A percentile compares a stretch with the other conserved stretches of the same genome.
phyloP scores from a whole-genome alignment of 2,329 filamentous ascomycete genomes.

The Berkeleyomyces rouxiae region DNA sequence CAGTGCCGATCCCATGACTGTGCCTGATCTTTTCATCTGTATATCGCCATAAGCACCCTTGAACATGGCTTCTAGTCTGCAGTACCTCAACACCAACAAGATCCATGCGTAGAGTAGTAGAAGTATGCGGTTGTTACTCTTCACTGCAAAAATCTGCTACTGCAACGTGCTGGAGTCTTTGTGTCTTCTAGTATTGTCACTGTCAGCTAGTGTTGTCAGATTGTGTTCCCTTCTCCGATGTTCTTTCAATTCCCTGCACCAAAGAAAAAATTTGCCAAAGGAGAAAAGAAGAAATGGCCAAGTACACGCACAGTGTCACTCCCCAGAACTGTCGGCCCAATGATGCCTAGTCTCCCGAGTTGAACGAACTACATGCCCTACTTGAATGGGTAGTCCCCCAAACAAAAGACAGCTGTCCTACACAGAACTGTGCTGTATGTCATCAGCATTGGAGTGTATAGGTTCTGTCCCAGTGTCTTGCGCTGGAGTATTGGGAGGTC shows the following conservation, averaged over 20 bases:
- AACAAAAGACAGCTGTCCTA: background rate
- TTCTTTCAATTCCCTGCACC: background rate
- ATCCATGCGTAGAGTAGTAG: background rate
- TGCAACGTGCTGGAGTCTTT: background rate
- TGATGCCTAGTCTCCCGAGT: background rate
- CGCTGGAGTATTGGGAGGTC: background rate
- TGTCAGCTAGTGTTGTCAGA: background rate
- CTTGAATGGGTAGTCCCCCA: background rate
- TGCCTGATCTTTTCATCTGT: background rate
- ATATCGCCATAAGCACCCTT: background rate
- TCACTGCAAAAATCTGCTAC: background rate
- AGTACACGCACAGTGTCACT: background rate
- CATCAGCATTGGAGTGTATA: background rate
- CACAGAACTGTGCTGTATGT: background rate
- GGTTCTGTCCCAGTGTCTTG: background rate
- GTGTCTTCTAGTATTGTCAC: background rate
- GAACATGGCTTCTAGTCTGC: background rate
- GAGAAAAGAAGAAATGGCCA: background rate
- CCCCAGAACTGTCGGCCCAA: background rate
- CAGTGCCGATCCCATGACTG: background rate
- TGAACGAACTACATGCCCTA: background rate
- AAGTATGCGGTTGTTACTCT: background rate
- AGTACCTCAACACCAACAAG: background rate
- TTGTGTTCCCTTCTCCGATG: background rate
- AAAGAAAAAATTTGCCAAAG: background rate